Conservation (phyloP, 495 filamentous ascomycete species). For the Elasticomyces elasticus region DNA sequence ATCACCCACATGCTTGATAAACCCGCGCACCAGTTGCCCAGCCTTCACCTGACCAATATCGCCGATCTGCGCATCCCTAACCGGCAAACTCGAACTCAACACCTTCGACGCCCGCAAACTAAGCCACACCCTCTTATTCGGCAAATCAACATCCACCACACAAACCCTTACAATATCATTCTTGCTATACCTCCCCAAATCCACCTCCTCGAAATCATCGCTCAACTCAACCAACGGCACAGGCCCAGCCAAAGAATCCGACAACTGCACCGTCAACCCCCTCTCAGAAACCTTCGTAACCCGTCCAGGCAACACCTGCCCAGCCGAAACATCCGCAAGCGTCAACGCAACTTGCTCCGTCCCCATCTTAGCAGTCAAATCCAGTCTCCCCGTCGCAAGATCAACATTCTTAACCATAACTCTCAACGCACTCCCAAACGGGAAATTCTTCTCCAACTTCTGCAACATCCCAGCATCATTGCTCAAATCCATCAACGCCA, state of each 20-base stretch:
- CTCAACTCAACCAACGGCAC: slow-evolving; percentile 68
- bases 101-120: slow-evolving; percentile 81
- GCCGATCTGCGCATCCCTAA: slow-evolving; percentile 71
- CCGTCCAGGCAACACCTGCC: slow-evolving; percentile 70
- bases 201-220: slow-evolving; percentile 71
- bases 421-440: slow-evolving; percentile 73
- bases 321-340: slow-evolving; percentile 57
- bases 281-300: slow-evolving; percentile 80
- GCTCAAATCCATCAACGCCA: slow-evolving; percentile 70
- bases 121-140: slow-evolving; percentile 72
- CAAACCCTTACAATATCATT: slow-evolving; percentile 80
- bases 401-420: slow-evolving; percentile 71
- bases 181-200: slow-evolving; percentile 59
- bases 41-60: slow-evolving; percentile 57
- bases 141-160: slow-evolving; percentile 64
- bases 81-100: slow-evolving; percentile 70
- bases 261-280: slow-evolving; percentile 74
- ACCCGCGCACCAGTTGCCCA: slow-evolving; percentile 77
- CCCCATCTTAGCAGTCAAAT: slow-evolving; percentile 62
- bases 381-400: slow-evolving; percentile 59
- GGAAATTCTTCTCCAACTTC: slow-evolving; percentile 72
- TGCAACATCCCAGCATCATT: slow-evolving; percentile 70
- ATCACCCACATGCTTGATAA: slow-evolving; percentile 76
- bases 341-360: slow-evolving; percentile 38
- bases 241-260: slow-evolving; percentile 60